Percentiles rank a stretch among this genome's conserved stretches.
phyloP scores from a whole-genome alignment of 1,139 yeast genomes.

The Pneumocystis murina region DNA sequence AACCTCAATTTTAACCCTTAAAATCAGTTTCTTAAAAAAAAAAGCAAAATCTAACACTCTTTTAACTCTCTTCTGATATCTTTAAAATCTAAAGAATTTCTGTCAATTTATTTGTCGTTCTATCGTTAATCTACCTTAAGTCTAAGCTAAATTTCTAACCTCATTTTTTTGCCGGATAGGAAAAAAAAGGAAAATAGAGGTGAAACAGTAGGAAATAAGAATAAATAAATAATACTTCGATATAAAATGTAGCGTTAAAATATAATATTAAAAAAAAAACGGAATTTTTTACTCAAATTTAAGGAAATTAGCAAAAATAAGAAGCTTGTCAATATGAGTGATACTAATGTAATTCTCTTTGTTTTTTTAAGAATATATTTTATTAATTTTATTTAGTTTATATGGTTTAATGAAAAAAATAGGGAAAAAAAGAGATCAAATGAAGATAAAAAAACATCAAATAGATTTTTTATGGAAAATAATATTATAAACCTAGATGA shows the following conservation, averaged over 20 bases:
- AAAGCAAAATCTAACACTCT: not conserved
- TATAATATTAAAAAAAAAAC: no score
- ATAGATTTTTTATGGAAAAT: not conserved
- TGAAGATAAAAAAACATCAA: not conserved
- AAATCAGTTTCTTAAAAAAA: not conserved
- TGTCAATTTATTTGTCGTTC: no score
- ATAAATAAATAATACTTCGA: no score
- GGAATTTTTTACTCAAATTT: no score
- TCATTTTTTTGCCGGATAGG: no score
- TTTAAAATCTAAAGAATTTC: not conserved
- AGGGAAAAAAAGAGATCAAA: not conserved
- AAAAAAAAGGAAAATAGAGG: no score
- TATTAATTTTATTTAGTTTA: not conserved
- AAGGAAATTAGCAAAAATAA: no score
- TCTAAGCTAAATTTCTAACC: no score
- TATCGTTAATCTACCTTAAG: no score
- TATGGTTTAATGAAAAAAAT: not conserved
- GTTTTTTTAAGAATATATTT: not conserved
- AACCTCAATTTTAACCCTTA: not conserved
- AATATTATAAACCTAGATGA: not conserved
- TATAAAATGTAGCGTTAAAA: no score
- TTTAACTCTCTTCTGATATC: not conserved
- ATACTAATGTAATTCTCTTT: not conserved
- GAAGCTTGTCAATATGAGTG: not conserved
- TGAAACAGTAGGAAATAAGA: no score